Percentiles rank a stretch among this genome's conserved stretches.
Conservation (phyloP, 208 protist species). For the Tetramitus jugosus region DNA sequence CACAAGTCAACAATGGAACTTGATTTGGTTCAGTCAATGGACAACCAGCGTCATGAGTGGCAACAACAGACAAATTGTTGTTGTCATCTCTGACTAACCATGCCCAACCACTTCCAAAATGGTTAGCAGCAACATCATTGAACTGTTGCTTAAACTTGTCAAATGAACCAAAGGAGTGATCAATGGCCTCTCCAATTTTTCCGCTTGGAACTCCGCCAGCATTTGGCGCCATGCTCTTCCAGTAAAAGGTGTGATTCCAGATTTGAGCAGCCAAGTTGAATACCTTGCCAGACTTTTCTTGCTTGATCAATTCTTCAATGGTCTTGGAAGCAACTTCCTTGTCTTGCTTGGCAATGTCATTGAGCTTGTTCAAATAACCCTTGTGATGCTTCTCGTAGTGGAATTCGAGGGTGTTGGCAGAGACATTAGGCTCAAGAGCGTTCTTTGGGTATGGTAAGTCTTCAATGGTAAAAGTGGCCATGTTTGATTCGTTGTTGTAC, state of each 20-base stretch:
- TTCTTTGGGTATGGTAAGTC: conserved; percentile 59
- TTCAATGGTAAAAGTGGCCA: neutral
- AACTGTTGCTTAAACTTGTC: conserved; percentile 83
- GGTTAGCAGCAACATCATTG: conserved; percentile 58
- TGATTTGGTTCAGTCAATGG: conserved; percentile 59
- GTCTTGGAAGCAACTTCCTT: conserved; percentile 53
- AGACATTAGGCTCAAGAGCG: conserved; percentile 51
- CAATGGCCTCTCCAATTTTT: conserved; percentile 57
- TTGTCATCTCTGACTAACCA: conserved; percentile 79
- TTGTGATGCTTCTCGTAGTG: conserved; percentile 83
- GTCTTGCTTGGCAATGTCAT: conserved; percentile 49
- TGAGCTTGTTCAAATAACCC: conserved; percentile 70
- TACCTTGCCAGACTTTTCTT: conserved; percentile 52
- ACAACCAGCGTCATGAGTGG: conserved; percentile 64
- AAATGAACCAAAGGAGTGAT: conserved; percentile 64
- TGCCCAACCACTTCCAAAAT: conserved; percentile 86
- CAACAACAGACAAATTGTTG: conserved; percentile 65
- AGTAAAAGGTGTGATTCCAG: conserved; percentile 87
- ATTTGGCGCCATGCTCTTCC: conserved; percentile 62
- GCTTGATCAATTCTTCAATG: conserved; percentile 68
- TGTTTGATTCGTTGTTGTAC: no score
- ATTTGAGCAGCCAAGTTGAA: conserved; percentile 84
- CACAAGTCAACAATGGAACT: conserved; percentile 68
- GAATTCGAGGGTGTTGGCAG: conserved; percentile 69
- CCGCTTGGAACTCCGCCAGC: conserved; percentile 54